Evolutionary conservation across 345 rosid genomes (phyloP).

Genomic region (Trapa incisa): DNA sequence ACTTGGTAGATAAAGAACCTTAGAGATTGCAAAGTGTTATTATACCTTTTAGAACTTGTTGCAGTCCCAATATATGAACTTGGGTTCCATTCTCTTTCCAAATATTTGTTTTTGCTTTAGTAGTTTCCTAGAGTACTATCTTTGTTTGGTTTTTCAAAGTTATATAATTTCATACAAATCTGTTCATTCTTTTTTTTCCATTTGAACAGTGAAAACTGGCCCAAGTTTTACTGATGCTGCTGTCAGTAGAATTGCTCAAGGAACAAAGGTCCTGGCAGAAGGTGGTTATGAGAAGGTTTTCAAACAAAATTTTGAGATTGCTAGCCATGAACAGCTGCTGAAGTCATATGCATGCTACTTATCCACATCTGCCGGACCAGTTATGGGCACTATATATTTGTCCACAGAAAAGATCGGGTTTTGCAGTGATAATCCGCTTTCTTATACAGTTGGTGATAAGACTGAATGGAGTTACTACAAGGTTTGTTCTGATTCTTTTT

Average conservation of each 20-base stretch:
- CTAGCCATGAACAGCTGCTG: constrained; percentile 65
- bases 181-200: background rate
- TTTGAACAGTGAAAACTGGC: constrained; percentile 67
- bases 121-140: background rate
- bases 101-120: background rate
- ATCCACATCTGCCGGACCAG: constrained; percentile 97
- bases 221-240: constrained; percentile 95
- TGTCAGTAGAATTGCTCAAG: constrained; percentile 78
- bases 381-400: constrained; percentile 73
- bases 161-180: background rate
- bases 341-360: constrained; percentile 79
- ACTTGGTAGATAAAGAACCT: background rate
- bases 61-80: background rate
- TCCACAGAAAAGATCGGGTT: constrained; percentile 74
- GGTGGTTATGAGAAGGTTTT: constrained; percentile 93
- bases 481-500: constrained; percentile 26
- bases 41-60: background rate
- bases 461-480: constrained; percentile 79
- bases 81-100: background rate
- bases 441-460: constrained; percentile 60
- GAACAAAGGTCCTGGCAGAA: constrained; percentile 83
- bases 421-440: constrained; percentile 74
- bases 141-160: background rate
- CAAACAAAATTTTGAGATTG: constrained; percentile 57
- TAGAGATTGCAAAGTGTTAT: background rate